A percentile compares a stretch with the other conserved stretches of the same genome.
Conservation (phyloP, 495 filamentous ascomycete species). For the Margaritispora aquatica region DNA sequence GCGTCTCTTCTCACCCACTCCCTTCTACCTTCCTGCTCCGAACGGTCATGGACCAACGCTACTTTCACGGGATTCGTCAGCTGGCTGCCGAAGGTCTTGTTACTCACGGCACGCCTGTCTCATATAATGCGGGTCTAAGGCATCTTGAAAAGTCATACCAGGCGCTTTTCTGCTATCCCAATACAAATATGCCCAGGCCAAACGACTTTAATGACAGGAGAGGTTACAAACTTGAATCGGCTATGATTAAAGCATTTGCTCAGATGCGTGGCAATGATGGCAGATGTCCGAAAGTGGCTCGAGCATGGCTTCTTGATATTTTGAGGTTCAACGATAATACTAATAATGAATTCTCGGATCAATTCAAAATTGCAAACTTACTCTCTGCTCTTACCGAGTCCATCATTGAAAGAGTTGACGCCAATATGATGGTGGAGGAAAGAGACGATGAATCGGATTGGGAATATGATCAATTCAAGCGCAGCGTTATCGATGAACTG, state of each 20-base stretch:
- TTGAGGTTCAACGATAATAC: conserved; percentile 91
- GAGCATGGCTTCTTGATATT: conserved; percentile 78
- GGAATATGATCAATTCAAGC: conserved; percentile 50
- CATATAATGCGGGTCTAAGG: conserved; percentile 72
- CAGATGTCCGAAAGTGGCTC: conserved; percentile 66
- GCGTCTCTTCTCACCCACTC: conserved; percentile 53
- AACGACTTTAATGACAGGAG: conserved; percentile 87
- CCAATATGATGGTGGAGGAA: conserved; percentile 36
- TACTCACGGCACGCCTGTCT: conserved; percentile 60
- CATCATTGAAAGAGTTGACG: conserved; percentile 47
- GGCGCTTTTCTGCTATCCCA: conserved; percentile 77
- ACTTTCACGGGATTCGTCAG: conserved; percentile 86
- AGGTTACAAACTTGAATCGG: conserved; percentile 73
- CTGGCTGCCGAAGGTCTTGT: conserved; percentile 71
- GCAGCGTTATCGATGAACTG: conserved; percentile 72
- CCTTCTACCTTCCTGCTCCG: conserved; percentile 80
- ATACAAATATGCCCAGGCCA: conserved; percentile 65
- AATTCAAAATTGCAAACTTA: conserved; percentile 76
- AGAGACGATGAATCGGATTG: conserved; percentile 44
- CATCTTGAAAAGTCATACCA: conserved; percentile 83
- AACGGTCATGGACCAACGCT: conserved; percentile 84
- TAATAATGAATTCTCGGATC: conserved; percentile 80
- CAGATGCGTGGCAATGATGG: conserved; percentile 69
- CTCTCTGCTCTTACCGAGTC: conserved; percentile 75
- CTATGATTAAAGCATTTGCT: conserved; percentile 73